Evolutionary conservation across 1,284 basidiomycete species (phyloP).

Genomic region (Inonotus obliquus): DNA sequence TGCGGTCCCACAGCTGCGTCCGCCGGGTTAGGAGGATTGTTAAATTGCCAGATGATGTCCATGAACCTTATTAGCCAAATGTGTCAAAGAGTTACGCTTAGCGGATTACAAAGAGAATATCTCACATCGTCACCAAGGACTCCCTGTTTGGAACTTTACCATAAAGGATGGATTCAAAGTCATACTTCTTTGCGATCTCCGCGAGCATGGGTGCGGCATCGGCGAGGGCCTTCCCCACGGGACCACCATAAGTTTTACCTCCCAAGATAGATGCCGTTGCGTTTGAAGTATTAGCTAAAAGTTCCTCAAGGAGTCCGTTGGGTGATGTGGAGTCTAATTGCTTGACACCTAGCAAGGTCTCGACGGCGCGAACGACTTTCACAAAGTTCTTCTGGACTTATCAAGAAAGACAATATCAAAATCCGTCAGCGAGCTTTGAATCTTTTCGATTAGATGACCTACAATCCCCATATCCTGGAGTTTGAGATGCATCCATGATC

Average conservation of each 20-base stretch:
- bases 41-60: constrained; percentile 72
- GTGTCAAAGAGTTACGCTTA: not conserved
- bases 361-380: constrained; percentile 56
- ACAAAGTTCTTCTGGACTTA: constrained; percentile 72
- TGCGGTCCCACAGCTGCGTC: constrained; percentile 63
- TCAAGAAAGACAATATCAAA: not conserved
- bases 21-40: constrained; percentile 64
- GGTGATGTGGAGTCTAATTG: not conserved
- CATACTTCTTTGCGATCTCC: constrained; percentile 36
- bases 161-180: constrained; percentile 27
- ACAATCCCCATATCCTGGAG: constrained; percentile 69
- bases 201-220: constrained; percentile 49
- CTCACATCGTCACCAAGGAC: constrained; percentile 49
- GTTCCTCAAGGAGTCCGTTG: constrained; percentile 17
- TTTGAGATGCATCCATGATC: constrained; percentile 58
- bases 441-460: constrained; percentile 18
- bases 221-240: constrained; percentile 38
- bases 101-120: not conserved
- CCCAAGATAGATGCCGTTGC: constrained; percentile 8
- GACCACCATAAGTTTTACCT: constrained; percentile 31
- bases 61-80: constrained; percentile 51
- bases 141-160: constrained; percentile 25
- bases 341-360: constrained; percentile 53
- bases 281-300: constrained; percentile 16
- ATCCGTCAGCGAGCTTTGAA: not conserved